Conservation (phyloP, 306 rosid species). For the Astragalus membranaceus region DNA sequence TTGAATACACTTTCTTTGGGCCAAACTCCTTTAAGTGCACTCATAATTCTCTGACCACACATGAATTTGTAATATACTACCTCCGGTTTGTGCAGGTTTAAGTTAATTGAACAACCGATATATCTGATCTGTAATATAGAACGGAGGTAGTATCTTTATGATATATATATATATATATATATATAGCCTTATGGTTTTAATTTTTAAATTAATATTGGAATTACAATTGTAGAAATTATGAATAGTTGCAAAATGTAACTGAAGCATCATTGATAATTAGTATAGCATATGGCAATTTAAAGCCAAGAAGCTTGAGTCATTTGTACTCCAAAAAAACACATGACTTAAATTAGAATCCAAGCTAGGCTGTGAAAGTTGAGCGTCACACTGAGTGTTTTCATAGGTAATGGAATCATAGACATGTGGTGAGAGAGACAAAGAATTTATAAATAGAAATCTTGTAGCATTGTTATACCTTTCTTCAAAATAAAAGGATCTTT, state of each 20-base stretch:
- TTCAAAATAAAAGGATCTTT: background rate
- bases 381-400: conserved; percentile 16
- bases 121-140: too few relatives aligned
- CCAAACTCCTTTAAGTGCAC: background rate
- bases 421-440: conserved; percentile 9
- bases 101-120: too few relatives aligned
- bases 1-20: too few relatives aligned
- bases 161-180: too few relatives aligned
- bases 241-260: background rate
- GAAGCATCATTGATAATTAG: background rate
- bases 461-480: background rate
- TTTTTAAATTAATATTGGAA: background rate
- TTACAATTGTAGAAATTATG: background rate
- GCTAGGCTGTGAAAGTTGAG: conserved; percentile 26
- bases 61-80: too few relatives aligned
- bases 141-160: too few relatives aligned
- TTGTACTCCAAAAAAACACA: conserved; percentile 25
- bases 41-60: conserved; percentile 14
- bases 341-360: conserved; percentile 41
- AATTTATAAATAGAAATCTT: conserved; percentile 1
- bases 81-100: too few relatives aligned
- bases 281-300: background rate
- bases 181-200: too few relatives aligned
- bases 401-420: conserved; percentile 29
- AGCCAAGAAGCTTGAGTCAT: conserved; percentile 23